Base-by-base conservation (phyloP, 139 green algal genomes). In the Coccomyxa sp. region DNA sequence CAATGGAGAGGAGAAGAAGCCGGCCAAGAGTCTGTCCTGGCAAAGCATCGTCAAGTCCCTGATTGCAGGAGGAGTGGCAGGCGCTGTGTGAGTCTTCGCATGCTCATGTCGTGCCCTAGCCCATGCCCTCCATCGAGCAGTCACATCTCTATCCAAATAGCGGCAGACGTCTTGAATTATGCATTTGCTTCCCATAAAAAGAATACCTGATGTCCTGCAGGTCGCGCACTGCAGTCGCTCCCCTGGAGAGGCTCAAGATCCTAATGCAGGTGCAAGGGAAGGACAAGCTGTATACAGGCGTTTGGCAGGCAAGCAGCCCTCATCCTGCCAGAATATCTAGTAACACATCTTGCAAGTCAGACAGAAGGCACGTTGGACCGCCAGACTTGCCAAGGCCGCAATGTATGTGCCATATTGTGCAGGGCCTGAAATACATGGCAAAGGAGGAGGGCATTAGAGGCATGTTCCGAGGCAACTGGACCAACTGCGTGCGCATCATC, bases 401-500 rank as follows among this genome's bases (percentile, higher is more conserved):
- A 16, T 64, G 50, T 64, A 64, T 64, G 14, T 55, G 70, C 70
- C 38, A 38, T 16, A 73, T 33, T 76, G n/a, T 70, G 68, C 88
- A 97, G 89, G 94, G 94, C n/a, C 85, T 96, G 4, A 40, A 90
- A 16, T 85, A 93, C 37, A 99, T 99, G 86, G 88, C 83, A 0
- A 77, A 78, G 16, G 91, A 82, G 0, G 96, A 98, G 39, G 96
- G 96, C 7, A 37, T 99, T 6, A 70, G 76, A 16, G 96, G 94
- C 38, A 92, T 99, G 86, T 96, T 99, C 83, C 96, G 96, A 80
- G 96, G 96, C 79, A 99, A 99, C 82, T 93, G 95, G 50, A 95
- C 97, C 31, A 99, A 99, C 86, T 99, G 96, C 76, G 88, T 97
- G 27, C 91, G 96, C 75, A 99, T 99, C 82, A 86, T 99, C 9